A percentile compares a stretch with the other conserved stretches of the same genome.
phyloP scores from a whole-genome alignment of 2,329 filamentous ascomycete genomes.

The Aspergillus flavus region DNA sequence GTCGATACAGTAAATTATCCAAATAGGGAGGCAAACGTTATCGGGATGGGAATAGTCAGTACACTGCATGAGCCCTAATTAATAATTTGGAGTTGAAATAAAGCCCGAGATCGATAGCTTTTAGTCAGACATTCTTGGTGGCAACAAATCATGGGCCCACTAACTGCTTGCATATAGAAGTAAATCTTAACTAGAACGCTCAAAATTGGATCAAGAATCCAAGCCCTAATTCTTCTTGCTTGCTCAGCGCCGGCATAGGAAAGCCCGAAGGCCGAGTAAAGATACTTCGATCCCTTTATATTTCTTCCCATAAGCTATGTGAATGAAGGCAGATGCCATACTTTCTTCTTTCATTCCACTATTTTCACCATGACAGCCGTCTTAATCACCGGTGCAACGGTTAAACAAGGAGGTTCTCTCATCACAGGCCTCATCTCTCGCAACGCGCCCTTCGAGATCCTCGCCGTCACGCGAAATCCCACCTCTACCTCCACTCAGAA shows the following conservation, averaged over 20 bases:
- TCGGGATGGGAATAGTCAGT: neutral
- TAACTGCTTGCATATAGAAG: no score
- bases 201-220: no score
- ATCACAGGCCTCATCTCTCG: slow-evolving; percentile 34
- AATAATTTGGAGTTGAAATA: neutral
- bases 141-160: no score
- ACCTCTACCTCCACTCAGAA: slow-evolving; percentile 54
- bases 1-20: accelerated
- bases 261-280: neutral
- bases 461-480: slow-evolving; percentile 63
- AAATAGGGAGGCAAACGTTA: neutral
- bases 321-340: neutral
- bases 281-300: neutral
- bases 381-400: slow-evolving; percentile 44
- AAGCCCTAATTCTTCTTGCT: neutral
- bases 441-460: slow-evolving; percentile 49
- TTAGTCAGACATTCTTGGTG: no score
- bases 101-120: neutral
- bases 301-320: neutral
- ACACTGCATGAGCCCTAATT: neutral
- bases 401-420: slow-evolving; percentile 44
- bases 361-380: neutral
- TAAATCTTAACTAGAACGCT: no score
- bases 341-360: neutral
- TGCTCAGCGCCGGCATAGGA: neutral